Evolutionary conservation across 768 basidiomycete species (phyloP), one percentile per base, ranked within the genome.

Genomic region (Lentinus brumalis): DNA sequence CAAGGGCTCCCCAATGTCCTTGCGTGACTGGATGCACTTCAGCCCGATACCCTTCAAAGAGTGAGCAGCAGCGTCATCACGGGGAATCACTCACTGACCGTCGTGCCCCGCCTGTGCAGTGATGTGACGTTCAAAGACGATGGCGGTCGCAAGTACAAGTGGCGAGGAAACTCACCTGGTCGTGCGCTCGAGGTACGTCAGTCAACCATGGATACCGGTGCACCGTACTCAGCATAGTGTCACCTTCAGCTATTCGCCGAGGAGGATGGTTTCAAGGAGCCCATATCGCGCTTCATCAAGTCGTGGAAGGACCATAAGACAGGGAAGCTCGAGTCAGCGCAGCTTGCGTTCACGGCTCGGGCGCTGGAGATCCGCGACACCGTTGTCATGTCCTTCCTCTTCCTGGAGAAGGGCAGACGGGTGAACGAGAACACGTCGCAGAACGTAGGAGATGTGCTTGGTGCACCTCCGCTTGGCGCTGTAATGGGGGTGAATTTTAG

Each of bases 361-460:
- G 79, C 71, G n/a, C 39, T 66, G 46, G 71, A 76, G 60, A 74
- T 79, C 30, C 71, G 69, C 51, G 77, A 80, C 50, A 59, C 75
- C 5, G 73, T 75, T 29, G 73, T 81, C 8, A 60, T 78, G 12
- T 78, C 78, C 3, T 79, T 80, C 66, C 65, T 78, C 30, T 71
- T 78, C 42, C 73, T 80, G 26, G 79, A 82, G 69, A 79, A 77
- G 61, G 68, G 62, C 14, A 69, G 77, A 29, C 66, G 79, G 38
- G 64, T 64, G 45, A 67, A 60, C 15, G 78, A 79, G 46, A 67
- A 50, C 7, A 68, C 75, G 18, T 66, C 65, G 50, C 60, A 62
- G 65, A 63, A 58, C 47, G 49, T 41, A 32, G 65, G 64, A 5
- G 69, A 70, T 40, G 65, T 59, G 15, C 15, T 61, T 32, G 51